These are phyloP conservation scores for Fusarium aywerte DNA, from an alignment of 2,329 filamentous ascomycete genomes.

Conservation along the genomic window DNA sequence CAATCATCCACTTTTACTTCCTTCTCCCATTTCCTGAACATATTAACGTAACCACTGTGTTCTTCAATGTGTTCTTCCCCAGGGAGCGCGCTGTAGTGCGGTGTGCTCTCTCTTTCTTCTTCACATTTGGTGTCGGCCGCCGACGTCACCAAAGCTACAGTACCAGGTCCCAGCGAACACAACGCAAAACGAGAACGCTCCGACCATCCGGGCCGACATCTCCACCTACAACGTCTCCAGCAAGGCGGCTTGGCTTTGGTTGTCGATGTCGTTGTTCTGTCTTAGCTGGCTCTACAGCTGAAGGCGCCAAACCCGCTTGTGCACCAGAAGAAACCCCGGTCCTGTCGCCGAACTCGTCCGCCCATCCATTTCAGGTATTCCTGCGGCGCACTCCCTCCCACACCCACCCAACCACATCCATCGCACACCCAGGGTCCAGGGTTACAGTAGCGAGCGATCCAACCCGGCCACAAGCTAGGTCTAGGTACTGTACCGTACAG, in stretches of 20 bases:
- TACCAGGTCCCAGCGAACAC: slow-evolving; percentile 37
- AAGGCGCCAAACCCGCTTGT: slow-evolving; percentile 50
- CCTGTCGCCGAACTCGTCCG: slow-evolving; percentile 46
- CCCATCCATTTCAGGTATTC: slow-evolving; percentile 43
- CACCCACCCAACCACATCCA: slow-evolving; percentile 26
- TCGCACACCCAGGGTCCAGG: slow-evolving; percentile 28
- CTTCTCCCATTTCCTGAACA: slow-evolving; percentile 11
- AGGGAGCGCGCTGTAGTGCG: slow-evolving; percentile 34
- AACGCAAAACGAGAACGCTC: slow-evolving; percentile 43
- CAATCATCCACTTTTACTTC: not conserved
- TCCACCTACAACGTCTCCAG: slow-evolving; percentile 46
- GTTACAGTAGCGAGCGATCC: slow-evolving; percentile 40
- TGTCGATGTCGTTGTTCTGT: slow-evolving; percentile 34
- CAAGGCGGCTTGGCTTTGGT: slow-evolving; percentile 43
- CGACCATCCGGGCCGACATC: slow-evolving; percentile 48
- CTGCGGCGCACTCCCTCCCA: slow-evolving; percentile 36
- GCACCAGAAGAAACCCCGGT: slow-evolving; percentile 44
- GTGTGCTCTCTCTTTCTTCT: slow-evolving; percentile 25
- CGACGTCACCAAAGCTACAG: slow-evolving; percentile 46
- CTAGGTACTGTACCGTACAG: slow-evolving; percentile 32
- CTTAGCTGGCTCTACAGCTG: slow-evolving; percentile 45
- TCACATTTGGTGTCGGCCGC: slow-evolving; percentile 39
- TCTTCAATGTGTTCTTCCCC: slow-evolving; percentile 34
- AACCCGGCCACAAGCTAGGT: slow-evolving; percentile 36
- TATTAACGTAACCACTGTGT: slow-evolving; percentile 8